These are phyloP conservation scores for Wickerhamomyces sydowiorum DNA, from an alignment of 805 yeast species.

Conservation along the genomic window DNA sequence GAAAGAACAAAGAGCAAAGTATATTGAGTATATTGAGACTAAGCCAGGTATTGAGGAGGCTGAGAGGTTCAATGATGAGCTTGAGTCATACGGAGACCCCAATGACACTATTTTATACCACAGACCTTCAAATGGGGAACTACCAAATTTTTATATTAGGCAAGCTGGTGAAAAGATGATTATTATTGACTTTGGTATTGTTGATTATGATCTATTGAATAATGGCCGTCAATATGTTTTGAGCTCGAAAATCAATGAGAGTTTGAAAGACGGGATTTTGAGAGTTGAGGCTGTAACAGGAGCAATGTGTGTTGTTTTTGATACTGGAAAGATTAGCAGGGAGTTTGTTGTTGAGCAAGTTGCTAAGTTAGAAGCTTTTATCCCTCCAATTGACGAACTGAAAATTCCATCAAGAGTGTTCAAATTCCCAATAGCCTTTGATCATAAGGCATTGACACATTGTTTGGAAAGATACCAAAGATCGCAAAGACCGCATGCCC, in stretches of 20 bases:
- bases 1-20: constrained; percentile 12
- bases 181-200: constrained; percentile 25
- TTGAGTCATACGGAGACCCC: constrained; percentile 2
- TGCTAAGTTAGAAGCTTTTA: constrained; percentile 14
- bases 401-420: constrained; percentile 22
- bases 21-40: constrained; percentile 9
- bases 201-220: constrained; percentile 23
- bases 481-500: constrained; percentile 27
- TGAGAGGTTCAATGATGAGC: constrained; percentile 1
- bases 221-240: constrained; percentile 27
- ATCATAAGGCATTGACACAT: constrained; percentile 19
- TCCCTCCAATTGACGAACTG: constrained; percentile 22
- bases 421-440: constrained; percentile 21
- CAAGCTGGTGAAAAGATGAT: constrained; percentile 30
- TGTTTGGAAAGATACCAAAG: constrained; percentile 23
- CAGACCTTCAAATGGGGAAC: constrained; percentile 2
- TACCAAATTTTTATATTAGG: constrained; percentile 20
- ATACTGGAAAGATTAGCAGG: constrained; percentile 14
- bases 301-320: constrained; percentile 20
- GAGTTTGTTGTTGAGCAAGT: constrained; percentile 10
- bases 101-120: constrained; percentile 14
- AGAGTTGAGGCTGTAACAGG: constrained; percentile 21
- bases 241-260: constrained; percentile 3
- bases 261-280: constrained; percentile 5
- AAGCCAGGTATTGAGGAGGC: constrained; percentile 9